Conservation (phyloP, 352 stramenopile genomes). For the Globisporangium rhizosaccharum region DNA sequence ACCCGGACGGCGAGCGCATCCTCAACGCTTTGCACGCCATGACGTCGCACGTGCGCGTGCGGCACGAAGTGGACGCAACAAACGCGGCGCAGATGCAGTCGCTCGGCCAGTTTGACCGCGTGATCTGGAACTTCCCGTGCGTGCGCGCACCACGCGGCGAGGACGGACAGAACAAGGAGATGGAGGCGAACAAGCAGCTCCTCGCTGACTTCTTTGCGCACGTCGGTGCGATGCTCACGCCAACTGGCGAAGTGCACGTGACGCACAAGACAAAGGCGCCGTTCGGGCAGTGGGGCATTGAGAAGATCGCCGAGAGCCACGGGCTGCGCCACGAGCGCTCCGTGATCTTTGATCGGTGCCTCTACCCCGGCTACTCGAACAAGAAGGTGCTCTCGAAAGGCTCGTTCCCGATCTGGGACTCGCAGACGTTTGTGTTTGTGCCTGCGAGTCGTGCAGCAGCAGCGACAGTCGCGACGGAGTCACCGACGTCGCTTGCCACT, state of each 20-base stretch:
- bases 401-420: slow-evolving; percentile 96
- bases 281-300: slow-evolving; percentile 85
- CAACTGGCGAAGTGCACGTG: slow-evolving; percentile 89
- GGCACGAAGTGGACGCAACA: slow-evolving; percentile 91
- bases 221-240: slow-evolving; percentile 37
- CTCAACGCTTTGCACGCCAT: slow-evolving; percentile 60
- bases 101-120: slow-evolving; percentile 82
- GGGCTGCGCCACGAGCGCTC: slow-evolving; percentile 55
- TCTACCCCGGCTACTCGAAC: slow-evolving; percentile 92
- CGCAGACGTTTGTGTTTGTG: slow-evolving; percentile 92
- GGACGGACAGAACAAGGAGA: slow-evolving; percentile 96
- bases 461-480: slow-evolving; percentile 7
- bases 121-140: slow-evolving; percentile 97
- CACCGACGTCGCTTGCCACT: not conserved
- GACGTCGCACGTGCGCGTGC: slow-evolving; percentile 49
- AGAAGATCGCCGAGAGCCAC: slow-evolving; percentile 45
- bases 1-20: slow-evolving; percentile 85
- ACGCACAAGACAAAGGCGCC: slow-evolving; percentile 95
- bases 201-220: slow-evolving; percentile 87
- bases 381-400: slow-evolving; percentile 95
- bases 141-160: slow-evolving; percentile 84
- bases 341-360: slow-evolving; percentile 91
- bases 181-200: slow-evolving; percentile 93
- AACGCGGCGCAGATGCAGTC: slow-evolving; percentile 62
- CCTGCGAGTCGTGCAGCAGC: slow-evolving; percentile 17